phyloP scores from a whole-genome alignment of 2,329 filamentous ascomycete genomes.

The Magnaporthiopsis incrustans region DNA sequence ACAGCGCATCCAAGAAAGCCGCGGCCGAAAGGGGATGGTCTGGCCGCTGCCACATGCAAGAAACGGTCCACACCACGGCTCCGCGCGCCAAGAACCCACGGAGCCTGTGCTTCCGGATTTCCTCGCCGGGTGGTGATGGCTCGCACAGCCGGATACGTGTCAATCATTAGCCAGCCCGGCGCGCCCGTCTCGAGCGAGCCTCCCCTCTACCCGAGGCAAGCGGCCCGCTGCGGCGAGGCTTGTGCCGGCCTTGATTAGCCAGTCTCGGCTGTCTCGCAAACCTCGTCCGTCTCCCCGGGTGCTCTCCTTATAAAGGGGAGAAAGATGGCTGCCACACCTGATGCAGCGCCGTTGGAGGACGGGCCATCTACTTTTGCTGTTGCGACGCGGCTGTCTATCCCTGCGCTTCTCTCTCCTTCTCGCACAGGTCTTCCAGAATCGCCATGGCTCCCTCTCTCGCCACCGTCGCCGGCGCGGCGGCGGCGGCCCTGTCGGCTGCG shows the following conservation, averaged over 20 bases:
- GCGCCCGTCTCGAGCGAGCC: background rate
- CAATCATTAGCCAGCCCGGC: background rate
- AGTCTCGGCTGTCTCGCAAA: background rate
- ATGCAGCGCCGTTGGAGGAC: background rate
- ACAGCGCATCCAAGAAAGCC: no score
- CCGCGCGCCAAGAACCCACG: no score
- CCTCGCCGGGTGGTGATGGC: background rate
- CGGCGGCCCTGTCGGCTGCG: constrained; percentile 30
- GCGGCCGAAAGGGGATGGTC: no score
- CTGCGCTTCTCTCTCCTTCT: background rate
- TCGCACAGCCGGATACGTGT: background rate
- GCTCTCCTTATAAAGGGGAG: background rate
- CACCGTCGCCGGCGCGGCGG: constrained; percentile 22
- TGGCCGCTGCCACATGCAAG: no score
- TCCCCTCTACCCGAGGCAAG: background rate
- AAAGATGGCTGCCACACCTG: background rate
- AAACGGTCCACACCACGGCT: no score
- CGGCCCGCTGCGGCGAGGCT: background rate
- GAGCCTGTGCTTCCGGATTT: background rate
- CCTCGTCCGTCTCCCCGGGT: background rate
- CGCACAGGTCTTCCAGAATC: background rate
- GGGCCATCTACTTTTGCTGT: background rate
- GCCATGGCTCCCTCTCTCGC: constrained; percentile 10
- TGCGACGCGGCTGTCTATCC: background rate
- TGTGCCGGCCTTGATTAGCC: background rate